Evolutionary conservation across 805 yeast species (phyloP).

Genomic region (Candida takata): DNA sequence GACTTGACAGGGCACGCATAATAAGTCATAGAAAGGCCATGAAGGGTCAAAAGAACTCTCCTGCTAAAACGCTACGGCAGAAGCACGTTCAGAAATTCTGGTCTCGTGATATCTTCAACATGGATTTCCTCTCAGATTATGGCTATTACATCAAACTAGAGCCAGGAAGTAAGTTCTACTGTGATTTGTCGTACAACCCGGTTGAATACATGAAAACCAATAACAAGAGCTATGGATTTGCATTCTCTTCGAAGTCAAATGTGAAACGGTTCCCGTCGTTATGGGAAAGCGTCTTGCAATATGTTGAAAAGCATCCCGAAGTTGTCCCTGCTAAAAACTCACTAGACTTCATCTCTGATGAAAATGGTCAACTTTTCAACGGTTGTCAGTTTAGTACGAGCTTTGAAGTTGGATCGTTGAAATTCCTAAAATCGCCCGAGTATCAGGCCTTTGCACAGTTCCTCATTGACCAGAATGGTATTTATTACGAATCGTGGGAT

Average conservation of each 20-base stretch:
- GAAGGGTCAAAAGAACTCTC: conserved; percentile 36
- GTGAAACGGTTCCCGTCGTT: conserved; percentile 65
- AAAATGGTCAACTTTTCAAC: conserved; percentile 64
- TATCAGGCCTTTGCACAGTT: conserved; percentile 61
- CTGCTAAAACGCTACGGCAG: conserved; percentile 49
- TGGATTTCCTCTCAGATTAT: conserved; percentile 35
- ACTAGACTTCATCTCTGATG: conserved; percentile 65
- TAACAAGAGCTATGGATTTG: conserved; percentile 57
- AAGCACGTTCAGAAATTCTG: conserved; percentile 49
- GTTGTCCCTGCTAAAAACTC: conserved; percentile 54
- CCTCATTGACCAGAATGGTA: conserved; percentile 69
- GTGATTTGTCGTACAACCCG: conserved; percentile 42
- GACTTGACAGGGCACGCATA: conserved; percentile 6
- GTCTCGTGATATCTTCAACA: conserved; percentile 39
- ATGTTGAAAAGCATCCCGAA: conserved; percentile 52
- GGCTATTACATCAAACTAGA: conserved; percentile 48
- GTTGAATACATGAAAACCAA: conserved; percentile 44
- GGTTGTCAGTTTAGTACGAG: conserved; percentile 86
- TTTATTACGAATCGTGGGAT: conserved; percentile 89
- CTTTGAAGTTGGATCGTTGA: conserved; percentile 73
- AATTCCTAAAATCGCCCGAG: conserved; percentile 65
- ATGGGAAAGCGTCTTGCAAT: conserved; percentile 68
- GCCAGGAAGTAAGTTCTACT: conserved; percentile 36
- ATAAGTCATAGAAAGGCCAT: conserved; percentile 31
- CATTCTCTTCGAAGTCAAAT: conserved; percentile 57